Base-by-base conservation (phyloP, 768 basidiomycete species). In the Hericium erinaceus region DNA sequence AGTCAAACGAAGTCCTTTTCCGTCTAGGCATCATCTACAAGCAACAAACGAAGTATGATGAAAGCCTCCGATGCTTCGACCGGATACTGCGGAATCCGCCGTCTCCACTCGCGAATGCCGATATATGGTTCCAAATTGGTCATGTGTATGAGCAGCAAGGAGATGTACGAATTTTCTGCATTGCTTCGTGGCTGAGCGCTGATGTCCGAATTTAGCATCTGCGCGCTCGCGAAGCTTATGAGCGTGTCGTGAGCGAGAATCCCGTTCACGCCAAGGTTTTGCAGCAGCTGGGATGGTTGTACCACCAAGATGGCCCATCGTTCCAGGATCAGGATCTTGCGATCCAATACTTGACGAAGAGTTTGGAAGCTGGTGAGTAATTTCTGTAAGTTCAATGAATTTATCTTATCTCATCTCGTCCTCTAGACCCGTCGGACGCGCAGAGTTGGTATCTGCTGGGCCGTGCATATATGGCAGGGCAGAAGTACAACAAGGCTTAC, bases 121-220 rank as follows among this genome's bases (percentile, higher is more conserved):
- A 99, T 64, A 98, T 99, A 62, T 98, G 95, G 94, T 98, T 98
- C 83, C 97, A 99, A 74, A 97, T 99, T 60, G 97, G 97, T 2
- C 97, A 98, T 67, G 95, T 98, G 18, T 93, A 91, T 65, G 97
- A 98, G 72, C 95, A 97, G 68, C 92, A 95, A 71, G 89, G 93
- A 73, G 94, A 98, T 69, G 95, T 95, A 69, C 72, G 82, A 75
- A 7, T 26, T 37, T 38, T 15, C 44, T 4, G 41, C 56, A 4
- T 24, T 33, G 24, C 39, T 13, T 52, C 44, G 12, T 63, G 38
- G 39, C 48, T 46, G 50, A 57, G 37, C 58, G 65, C 48, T 67
- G 64, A 33, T 55, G 8, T 33, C 57, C 37, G 51, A 54, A 39
- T 39, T 4, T 69, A 98, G 95, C 89, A 92, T 71, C 78, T 81